Evolutionary conservation across 805 yeast species (phyloP).

Genomic region (Teunomyces barrocoloradensis): DNA sequence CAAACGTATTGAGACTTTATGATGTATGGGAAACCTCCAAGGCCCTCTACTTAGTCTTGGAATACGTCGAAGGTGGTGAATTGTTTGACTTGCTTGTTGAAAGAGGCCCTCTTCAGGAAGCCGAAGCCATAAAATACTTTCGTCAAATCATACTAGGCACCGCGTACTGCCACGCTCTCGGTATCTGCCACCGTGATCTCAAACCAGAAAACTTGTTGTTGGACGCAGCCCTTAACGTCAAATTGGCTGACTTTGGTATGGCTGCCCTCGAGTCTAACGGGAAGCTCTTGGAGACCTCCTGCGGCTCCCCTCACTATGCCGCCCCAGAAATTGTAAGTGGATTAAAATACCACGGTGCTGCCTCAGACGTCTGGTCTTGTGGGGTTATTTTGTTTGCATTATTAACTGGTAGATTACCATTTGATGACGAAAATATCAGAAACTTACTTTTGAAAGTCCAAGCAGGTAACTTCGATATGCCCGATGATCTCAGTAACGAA

Average conservation of each 20-base stretch:
- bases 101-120: constrained; percentile 67
- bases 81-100: constrained; percentile 71
- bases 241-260: constrained; percentile 87
- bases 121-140: constrained; percentile 73
- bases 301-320: constrained; percentile 89
- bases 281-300: constrained; percentile 69
- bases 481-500: constrained; percentile 56
- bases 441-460: constrained; percentile 71
- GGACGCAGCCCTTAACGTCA: constrained; percentile 65
- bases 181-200: constrained; percentile 77
- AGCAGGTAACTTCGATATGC: constrained; percentile 73
- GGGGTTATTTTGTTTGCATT: constrained; percentile 80
- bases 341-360: constrained; percentile 75
- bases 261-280: constrained; percentile 78
- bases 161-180: constrained; percentile 76
- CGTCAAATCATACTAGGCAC: constrained; percentile 77
- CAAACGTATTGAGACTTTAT: constrained; percentile 87
- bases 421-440: constrained; percentile 79
- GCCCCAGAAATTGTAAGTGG: constrained; percentile 86
- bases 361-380: constrained; percentile 87
- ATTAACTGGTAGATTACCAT: constrained; percentile 77
- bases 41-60: constrained; percentile 75
- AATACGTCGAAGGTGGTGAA: constrained; percentile 88
- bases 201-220: constrained; percentile 77
- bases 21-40: constrained; percentile 98